A percentile compares a stretch with the other conserved stretches of the same genome.
These are phyloP conservation scores for Phialemoniopsis sp. DNA, from an alignment of 2,329 filamentous ascomycete species.

Conservation along the genomic window DNA sequence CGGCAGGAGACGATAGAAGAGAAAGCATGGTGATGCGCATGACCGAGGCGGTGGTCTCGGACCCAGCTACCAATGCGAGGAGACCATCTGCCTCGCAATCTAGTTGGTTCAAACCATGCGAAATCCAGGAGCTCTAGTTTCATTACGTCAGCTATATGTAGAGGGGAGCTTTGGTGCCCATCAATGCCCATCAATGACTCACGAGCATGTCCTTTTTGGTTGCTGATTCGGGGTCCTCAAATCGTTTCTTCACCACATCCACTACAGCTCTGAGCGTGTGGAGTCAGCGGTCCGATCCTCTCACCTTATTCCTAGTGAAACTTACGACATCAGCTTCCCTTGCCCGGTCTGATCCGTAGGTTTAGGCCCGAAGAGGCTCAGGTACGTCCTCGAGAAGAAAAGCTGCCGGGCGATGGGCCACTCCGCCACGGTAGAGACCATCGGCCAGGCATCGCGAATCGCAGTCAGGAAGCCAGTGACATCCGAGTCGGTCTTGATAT, in stretches of 20 bases:
- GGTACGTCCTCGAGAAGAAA: conserved; percentile 12
- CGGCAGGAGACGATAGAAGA: conserved; percentile 38
- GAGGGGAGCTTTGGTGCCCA: no score
- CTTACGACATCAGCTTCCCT: conserved; percentile 12
- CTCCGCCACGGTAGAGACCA: conserved; percentile 30
- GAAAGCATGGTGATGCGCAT: conserved; percentile 44
- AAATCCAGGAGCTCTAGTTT: conserved; percentile 21
- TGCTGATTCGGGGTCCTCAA: conserved; percentile 27
- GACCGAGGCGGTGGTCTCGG: conserved; percentile 47
- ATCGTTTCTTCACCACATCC: conserved; percentile 36
- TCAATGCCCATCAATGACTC: no score
- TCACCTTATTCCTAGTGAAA: neutral
- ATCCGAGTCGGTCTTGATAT: conserved; percentile 35
- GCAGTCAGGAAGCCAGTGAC: conserved; percentile 36
- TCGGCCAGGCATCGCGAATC: conserved; percentile 27
- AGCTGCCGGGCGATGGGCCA: conserved; percentile 23
- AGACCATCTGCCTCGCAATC: conserved; percentile 21
- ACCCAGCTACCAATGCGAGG: conserved; percentile 22
- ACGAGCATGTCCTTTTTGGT: conserved; percentile 43
- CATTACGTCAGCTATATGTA: neutral
- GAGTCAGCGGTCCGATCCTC: no score
- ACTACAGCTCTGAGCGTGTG: conserved; percentile 25
- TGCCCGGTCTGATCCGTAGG: conserved; percentile 11
- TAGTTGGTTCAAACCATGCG: conserved; percentile 18
- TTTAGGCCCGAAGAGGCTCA: conserved; percentile 24